phyloP scores from a whole-genome alignment of 495 filamentous ascomycete species.

The Penicillium paxilli region DNA sequence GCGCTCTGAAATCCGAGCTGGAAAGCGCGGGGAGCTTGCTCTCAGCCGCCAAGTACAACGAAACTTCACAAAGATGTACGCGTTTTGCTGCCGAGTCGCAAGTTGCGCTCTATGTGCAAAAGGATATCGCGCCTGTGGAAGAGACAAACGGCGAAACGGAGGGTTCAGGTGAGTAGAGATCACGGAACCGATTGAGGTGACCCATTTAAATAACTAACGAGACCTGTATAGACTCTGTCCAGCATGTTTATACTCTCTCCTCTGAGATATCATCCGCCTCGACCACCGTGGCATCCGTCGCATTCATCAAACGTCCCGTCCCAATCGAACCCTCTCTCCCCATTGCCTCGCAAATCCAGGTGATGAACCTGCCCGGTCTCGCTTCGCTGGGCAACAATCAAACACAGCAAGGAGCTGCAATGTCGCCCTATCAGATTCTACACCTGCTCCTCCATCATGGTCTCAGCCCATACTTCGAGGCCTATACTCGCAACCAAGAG shows the following conservation, averaged over 20 bases:
- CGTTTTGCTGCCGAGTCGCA: slow-evolving; percentile 88
- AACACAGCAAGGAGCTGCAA: slow-evolving; percentile 64
- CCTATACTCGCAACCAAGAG: slow-evolving; percentile 83
- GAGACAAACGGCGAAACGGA: slow-evolving; percentile 50
- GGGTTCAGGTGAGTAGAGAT: slow-evolving; percentile 37
- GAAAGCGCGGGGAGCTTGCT: slow-evolving; percentile 79
- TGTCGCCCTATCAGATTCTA: slow-evolving; percentile 87
- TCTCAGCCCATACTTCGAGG: slow-evolving; percentile 93
- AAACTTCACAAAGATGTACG: slow-evolving; percentile 83
- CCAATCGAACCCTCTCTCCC: slow-evolving; percentile 80
- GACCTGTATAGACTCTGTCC: slow-evolving; percentile 23
- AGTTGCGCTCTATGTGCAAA: slow-evolving; percentile 84
- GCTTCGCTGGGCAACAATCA: slow-evolving; percentile 61
- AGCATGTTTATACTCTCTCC: slow-evolving; percentile 75
- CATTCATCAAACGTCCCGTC: slow-evolving; percentile 83
- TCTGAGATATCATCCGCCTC: slow-evolving; percentile 77
- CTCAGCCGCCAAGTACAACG: slow-evolving; percentile 63
- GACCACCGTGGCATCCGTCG: slow-evolving; percentile 78
- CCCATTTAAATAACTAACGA: not conserved
- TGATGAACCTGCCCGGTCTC: slow-evolving; percentile 85
- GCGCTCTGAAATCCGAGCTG: slow-evolving; percentile 77
- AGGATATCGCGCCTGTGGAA: slow-evolving; percentile 66
- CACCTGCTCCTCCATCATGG: slow-evolving; percentile 86
- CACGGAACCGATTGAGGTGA: not conserved
- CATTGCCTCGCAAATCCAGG: slow-evolving; percentile 81